These are phyloP conservation scores for Sarcodon sp. DNA, from an alignment of 768 basidiomycete species.

Conservation along the genomic window DNA sequence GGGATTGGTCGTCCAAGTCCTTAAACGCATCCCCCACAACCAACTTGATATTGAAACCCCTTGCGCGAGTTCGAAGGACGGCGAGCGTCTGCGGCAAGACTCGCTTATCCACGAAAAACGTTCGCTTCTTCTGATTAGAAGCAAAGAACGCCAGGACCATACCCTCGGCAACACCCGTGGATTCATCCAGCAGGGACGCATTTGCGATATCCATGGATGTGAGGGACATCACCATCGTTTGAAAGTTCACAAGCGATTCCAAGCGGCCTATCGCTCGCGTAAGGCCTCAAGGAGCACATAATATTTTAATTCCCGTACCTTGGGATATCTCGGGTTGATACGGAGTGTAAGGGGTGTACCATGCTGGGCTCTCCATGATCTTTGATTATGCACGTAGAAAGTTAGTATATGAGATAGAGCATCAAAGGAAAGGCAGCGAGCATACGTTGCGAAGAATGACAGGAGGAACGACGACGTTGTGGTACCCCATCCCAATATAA, in stretches of 20 bases:
- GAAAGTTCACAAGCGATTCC: constrained; percentile 93
- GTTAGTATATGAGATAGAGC: not conserved
- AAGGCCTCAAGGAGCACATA: not conserved
- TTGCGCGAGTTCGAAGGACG: constrained; percentile 82
- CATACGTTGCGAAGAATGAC: constrained; percentile 86
- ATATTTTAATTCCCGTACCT: constrained; percentile 32
- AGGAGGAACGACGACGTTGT: constrained; percentile 88
- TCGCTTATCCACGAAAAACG: constrained; percentile 75
- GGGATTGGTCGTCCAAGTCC: constrained; percentile 35
- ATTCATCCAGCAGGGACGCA: constrained; percentile 90
- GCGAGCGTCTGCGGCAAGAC: constrained; percentile 85
- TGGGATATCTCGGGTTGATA: constrained; percentile 99
- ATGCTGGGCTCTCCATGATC: constrained; percentile 92
- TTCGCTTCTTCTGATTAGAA: constrained; percentile 56
- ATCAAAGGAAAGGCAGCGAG: constrained; percentile 2
- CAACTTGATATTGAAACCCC: constrained; percentile 86
- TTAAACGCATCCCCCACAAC: constrained; percentile 48
- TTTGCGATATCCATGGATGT: constrained; percentile 95
- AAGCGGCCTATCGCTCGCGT: constrained; percentile 54
- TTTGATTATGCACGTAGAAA: constrained; percentile 13
- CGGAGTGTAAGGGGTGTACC: constrained; percentile 96
- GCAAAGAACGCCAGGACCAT: constrained; percentile 90
- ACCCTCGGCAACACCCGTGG: constrained; percentile 88
- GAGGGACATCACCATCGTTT: constrained; percentile 91
- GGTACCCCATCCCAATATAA: constrained; percentile 98